These are phyloP conservation scores for Herpetomonas samuelpessoai DNA, from an alignment of 208 protist genomes.

Conservation along the genomic window DNA sequence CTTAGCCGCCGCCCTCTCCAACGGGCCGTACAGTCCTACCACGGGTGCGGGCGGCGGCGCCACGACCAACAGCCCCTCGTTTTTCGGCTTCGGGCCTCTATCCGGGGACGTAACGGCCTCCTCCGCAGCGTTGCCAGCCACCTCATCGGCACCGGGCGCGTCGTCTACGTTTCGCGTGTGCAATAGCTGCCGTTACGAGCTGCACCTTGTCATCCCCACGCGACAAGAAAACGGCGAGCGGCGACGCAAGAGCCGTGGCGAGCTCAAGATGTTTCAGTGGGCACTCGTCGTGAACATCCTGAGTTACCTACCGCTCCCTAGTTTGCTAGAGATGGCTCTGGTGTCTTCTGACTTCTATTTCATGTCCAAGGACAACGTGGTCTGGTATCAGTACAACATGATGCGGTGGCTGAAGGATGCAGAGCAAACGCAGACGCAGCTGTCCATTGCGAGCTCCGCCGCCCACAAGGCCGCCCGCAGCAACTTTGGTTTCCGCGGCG, in stretches of 20 bases:
- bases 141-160: neutral
- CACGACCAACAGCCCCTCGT: neutral
- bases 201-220: conserved; percentile 76
- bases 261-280: conserved; percentile 84
- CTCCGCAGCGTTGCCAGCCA: neutral
- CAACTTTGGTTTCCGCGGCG: neutral
- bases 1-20: neutral
- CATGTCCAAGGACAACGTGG: conserved; percentile 77
- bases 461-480: neutral
- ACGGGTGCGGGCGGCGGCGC: neutral
- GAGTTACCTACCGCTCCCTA: conserved; percentile 51
- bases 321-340: conserved; percentile 48
- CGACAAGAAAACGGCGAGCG: conserved; percentile 55
- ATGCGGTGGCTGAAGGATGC: conserved; percentile 47
- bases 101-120: neutral
- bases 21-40: too few species aligned
- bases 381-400: conserved; percentile 90
- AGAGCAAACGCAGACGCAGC: conserved; percentile 27
- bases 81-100: neutral
- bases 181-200: conserved; percentile 71
- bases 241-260: conserved; percentile 74
- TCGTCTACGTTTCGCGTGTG: conserved; percentile 34
- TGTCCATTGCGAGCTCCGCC: conserved; percentile 9
- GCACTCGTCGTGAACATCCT: conserved; percentile 72
- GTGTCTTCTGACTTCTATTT: conserved; percentile 88